Evolutionary conservation across 2,329 filamentous ascomycete species (phyloP).

Genomic region (Pseudomassariella vexata): DNA sequence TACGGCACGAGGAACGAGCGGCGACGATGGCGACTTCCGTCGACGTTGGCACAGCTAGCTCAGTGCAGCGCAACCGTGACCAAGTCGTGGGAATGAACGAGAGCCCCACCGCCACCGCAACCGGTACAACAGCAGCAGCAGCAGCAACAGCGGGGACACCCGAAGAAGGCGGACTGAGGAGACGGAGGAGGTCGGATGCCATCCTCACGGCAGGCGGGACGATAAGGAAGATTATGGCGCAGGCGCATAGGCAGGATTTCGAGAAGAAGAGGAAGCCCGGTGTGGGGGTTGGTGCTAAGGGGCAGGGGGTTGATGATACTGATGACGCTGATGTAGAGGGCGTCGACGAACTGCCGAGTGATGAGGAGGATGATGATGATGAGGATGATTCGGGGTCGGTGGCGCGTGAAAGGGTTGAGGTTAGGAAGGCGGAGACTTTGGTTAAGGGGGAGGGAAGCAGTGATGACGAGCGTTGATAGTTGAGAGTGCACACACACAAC

Average conservation of each 20-base stretch:
- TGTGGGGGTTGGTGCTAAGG: too few relatives aligned
- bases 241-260: conserved; percentile 88
- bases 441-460: conserved; percentile 6
- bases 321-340: conserved; percentile 31
- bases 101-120: background rate
- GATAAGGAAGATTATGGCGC: conserved; percentile 63
- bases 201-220: conserved; percentile 22
- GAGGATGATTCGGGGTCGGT: conserved; percentile 23
- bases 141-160: conserved; percentile 13
- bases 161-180: conserved; percentile 13
- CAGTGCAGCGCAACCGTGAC: background rate
- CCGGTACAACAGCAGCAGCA: conserved; percentile 5
- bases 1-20: conserved; percentile 4
- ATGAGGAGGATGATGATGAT: conserved; percentile 23
- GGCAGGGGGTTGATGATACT: conserved; percentile 23
- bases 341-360: conserved; percentile 25
- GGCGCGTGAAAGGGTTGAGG: conserved; percentile 18
- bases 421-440: conserved; percentile 13
- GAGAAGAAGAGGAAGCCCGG: conserved; percentile 66
- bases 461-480: background rate
- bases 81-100: too few relatives aligned
- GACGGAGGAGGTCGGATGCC: conserved; percentile 14
- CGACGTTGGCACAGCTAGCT: background rate
- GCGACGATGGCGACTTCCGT: background rate
- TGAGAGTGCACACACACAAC: background rate